Conservation (phyloP, 495 filamentous ascomycete species). For the Neurospora sp. region DNA sequence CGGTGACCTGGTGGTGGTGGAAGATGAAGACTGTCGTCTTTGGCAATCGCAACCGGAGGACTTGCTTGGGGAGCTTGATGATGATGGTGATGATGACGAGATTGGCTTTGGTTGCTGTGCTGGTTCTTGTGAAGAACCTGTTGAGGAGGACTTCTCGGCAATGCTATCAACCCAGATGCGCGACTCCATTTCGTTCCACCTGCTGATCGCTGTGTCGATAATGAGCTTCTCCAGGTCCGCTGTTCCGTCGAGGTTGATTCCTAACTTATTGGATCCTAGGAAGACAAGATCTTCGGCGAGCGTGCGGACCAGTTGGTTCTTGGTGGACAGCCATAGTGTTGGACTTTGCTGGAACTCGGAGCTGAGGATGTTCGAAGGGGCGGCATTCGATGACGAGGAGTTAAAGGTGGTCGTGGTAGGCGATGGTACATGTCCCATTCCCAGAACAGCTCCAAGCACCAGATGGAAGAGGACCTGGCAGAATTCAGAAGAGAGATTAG, state of each 20-base stretch:
- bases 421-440: constrained; percentile 10
- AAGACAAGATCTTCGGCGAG: constrained; percentile 27
- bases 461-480: constrained; percentile 24
- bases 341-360: constrained; percentile 19
- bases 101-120: not conserved
- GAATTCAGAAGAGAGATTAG: constrained; percentile 5
- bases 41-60: not conserved
- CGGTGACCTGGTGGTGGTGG: not conserved
- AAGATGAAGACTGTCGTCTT: not conserved
- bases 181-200: constrained; percentile 23
- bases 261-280: constrained; percentile 18
- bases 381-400: not conserved
- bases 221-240: constrained; percentile 20
- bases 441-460: constrained; percentile 20
- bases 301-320: constrained; percentile 26
- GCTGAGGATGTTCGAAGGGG: not conserved
- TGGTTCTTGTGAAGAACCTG: not conserved
- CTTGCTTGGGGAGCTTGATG: not conserved
- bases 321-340: constrained; percentile 24
- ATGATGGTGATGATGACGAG: not conserved
- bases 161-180: constrained; percentile 14
- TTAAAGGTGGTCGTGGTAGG: not conserved
- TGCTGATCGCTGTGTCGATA: constrained; percentile 17
- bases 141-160: not conserved
- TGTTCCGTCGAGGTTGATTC: constrained; percentile 19